Evolutionary conservation across 169 alveolate genomes (phyloP).

Genomic region (Prorocentrum cordatum): DNA sequence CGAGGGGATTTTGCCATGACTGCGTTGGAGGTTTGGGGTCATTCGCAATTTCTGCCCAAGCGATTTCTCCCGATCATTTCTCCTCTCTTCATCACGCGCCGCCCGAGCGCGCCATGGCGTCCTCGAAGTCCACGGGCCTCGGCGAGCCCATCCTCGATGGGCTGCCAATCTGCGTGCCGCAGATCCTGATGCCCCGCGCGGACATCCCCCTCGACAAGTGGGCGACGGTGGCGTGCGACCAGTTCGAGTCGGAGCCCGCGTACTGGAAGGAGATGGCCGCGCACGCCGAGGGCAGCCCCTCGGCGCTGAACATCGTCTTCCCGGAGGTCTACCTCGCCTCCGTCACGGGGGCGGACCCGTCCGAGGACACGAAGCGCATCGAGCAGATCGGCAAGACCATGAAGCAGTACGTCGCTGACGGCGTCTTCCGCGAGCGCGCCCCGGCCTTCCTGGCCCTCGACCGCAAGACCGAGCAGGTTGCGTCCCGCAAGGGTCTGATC

Average conservation of each 20-base stretch:
- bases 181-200: constrained; percentile 2
- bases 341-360: constrained; percentile 2
- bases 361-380: constrained; percentile 6
- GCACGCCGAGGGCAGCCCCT: constrained; percentile 11
- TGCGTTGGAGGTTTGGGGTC: too few relatives aligned
- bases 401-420: constrained; percentile 19
- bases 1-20: too few relatives aligned
- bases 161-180: too few relatives aligned
- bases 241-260: constrained; percentile 37
- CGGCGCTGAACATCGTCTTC: constrained; percentile 31
- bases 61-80: too few relatives aligned
- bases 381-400: constrained; percentile 14
- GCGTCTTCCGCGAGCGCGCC: not conserved
- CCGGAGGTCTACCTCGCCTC: constrained; percentile 50
- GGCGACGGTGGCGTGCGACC: constrained; percentile 48
- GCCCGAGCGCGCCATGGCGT: too few relatives aligned
- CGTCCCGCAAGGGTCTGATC: constrained; percentile 12
- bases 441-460: constrained; percentile 37
- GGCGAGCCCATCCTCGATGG: too few relatives aligned
- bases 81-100: too few relatives aligned
- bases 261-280: constrained; percentile 19
- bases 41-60: too few relatives aligned
- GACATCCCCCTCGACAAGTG: constrained; percentile 31
- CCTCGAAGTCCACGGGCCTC: too few relatives aligned
- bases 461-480: constrained; percentile 26